phyloP scores from a whole-genome alignment of 495 filamentous ascomycete species.

The Penicillium antarcticum region DNA sequence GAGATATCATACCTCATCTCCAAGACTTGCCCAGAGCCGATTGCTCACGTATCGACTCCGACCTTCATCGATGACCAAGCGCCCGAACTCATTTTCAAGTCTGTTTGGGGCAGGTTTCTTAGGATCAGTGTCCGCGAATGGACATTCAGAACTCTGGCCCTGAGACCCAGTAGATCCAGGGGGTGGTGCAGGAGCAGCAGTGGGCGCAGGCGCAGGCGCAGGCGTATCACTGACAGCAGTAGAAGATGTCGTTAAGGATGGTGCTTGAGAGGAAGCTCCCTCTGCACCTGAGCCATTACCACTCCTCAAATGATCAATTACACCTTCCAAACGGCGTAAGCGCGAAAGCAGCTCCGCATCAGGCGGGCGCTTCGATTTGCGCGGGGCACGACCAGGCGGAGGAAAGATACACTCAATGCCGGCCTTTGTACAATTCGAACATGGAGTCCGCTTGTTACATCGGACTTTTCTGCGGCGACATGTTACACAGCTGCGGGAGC shows the following conservation, averaged over 20 bases:
- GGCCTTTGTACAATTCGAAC: slow-evolving; percentile 77
- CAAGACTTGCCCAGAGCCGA: slow-evolving; percentile 84
- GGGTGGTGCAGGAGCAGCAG: slow-evolving; percentile 1
- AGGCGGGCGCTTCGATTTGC: slow-evolving; percentile 61
- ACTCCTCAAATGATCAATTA: slow-evolving; percentile 63
- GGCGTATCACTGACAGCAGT: not conserved
- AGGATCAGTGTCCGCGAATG: slow-evolving; percentile 25
- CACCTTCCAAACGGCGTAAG: slow-evolving; percentile 73
- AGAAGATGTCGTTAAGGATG: slow-evolving; percentile 1
- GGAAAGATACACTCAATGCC: slow-evolving; percentile 83
- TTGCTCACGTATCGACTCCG: slow-evolving; percentile 84
- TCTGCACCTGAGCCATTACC: slow-evolving; percentile 16
- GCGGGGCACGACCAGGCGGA: slow-evolving; percentile 74
- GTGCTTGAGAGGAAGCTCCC: slow-evolving; percentile 1
- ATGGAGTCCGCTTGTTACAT: slow-evolving; percentile 82
- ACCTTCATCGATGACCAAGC: slow-evolving; percentile 79
- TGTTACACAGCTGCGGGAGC: slow-evolving; percentile 76
- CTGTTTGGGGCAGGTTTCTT: slow-evolving; percentile 23
- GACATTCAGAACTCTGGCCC: slow-evolving; percentile 19
- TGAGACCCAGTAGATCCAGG: not conserved
- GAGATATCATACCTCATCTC: slow-evolving; percentile 64
- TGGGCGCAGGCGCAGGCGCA: not conserved
- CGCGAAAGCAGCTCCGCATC: slow-evolving; percentile 78
- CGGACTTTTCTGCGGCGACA: slow-evolving; percentile 82
- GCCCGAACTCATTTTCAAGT: slow-evolving; percentile 69